phyloP scores from a whole-genome alignment of 768 basidiomycete species.

The Mycena haematopus region DNA sequence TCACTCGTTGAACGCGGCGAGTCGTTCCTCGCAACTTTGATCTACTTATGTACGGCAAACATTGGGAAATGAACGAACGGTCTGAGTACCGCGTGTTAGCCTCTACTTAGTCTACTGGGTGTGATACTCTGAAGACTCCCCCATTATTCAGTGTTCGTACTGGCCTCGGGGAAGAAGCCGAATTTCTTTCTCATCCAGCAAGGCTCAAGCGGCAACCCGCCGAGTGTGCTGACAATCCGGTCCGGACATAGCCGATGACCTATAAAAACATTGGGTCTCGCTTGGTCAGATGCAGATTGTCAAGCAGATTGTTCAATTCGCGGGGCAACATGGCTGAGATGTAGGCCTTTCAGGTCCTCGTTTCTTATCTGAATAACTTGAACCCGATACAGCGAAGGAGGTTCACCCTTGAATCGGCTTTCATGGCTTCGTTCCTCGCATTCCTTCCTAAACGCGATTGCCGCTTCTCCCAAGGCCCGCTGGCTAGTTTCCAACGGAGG shows the following conservation, averaged over 20 bases:
- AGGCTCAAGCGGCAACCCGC: neutral
- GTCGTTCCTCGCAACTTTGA: too few species aligned
- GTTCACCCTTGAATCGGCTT: constrained; percentile 80
- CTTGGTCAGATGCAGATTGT: constrained; percentile 19
- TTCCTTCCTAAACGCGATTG: constrained; percentile 76
- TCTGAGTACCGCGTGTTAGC: too few species aligned
- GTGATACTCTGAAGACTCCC: too few species aligned
- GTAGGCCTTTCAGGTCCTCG: constrained; percentile 6
- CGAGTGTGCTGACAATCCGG: neutral
- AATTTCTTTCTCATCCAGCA: neutral
- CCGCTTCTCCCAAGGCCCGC: constrained; percentile 60
- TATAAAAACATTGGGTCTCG: constrained; percentile 1
- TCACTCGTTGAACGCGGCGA: too few species aligned
- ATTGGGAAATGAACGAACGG: too few species aligned
- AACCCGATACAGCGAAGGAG: constrained; percentile 34
- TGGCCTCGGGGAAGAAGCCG: neutral
- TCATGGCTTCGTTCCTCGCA: constrained; percentile 82
- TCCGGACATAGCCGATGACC: constrained; percentile 9
- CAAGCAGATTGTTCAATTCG: too few species aligned
- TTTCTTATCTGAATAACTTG: neutral
- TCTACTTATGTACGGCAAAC: too few species aligned
- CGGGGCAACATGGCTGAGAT: constrained; percentile 8
- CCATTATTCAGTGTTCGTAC: constrained; percentile 1
- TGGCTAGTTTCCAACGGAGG: constrained; percentile 84
- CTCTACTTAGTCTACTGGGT: too few species aligned